Evolutionary conservation across 1,284 basidiomycete species (phyloP).

Genomic region (Gomphus sp.): DNA sequence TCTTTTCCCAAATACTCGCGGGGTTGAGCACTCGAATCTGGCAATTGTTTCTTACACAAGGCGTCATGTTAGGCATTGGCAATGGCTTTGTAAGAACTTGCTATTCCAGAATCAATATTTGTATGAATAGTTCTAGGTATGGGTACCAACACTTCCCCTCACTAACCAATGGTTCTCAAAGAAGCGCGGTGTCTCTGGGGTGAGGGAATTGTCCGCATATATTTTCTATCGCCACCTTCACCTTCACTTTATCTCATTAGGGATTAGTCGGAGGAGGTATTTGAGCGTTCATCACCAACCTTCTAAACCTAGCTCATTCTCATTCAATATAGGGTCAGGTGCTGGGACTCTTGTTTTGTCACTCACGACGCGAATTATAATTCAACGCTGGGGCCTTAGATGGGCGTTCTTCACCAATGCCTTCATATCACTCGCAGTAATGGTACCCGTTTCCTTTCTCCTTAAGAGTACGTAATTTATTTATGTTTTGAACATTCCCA

Average conservation of each 20-base stretch:
- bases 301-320: not conserved
- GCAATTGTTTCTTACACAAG: constrained; percentile 12
- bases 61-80: constrained; percentile 11
- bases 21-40: constrained; percentile 13
- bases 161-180: constrained; percentile 27
- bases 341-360: constrained; percentile 24
- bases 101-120: not conserved
- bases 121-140: constrained; percentile 7
- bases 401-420: constrained; percentile 27
- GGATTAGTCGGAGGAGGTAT: not conserved
- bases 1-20: constrained; percentile 10
- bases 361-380: constrained; percentile 22
- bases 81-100: constrained; percentile 1
- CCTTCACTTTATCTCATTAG: too few species aligned
- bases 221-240: too few species aligned
- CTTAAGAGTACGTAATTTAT: constrained; percentile 19
- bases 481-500: constrained; percentile 4
- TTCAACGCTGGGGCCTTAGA: constrained; percentile 22
- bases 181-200: constrained; percentile 23
- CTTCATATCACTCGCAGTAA: constrained; percentile 23
- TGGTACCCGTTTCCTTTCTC: constrained; percentile 23
- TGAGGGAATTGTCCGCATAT: not conserved
- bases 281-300: too few species aligned
- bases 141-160: constrained; percentile 23
- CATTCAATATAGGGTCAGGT: constrained; percentile 18